These are phyloP conservation scores for Babjeviella inositovora DNA, from an alignment of 805 yeast genomes.

Conservation along the genomic window DNA sequence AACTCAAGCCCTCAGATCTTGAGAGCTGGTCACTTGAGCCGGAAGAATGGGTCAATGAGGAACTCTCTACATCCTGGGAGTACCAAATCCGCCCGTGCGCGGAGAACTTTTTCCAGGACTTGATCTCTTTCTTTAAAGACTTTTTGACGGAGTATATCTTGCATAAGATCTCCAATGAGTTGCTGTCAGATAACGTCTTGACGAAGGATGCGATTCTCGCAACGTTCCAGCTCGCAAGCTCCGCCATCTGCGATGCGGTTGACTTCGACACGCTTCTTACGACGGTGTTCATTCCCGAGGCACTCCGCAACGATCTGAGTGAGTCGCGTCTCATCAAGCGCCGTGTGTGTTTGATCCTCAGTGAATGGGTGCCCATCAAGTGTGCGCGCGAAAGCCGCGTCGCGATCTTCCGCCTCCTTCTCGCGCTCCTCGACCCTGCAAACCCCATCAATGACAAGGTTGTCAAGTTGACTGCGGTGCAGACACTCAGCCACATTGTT, in stretches of 20 bases:
- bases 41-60: slow-evolving; percentile 86
- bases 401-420: slow-evolving; percentile 40
- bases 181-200: slow-evolving; percentile 32
- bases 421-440: slow-evolving; percentile 25
- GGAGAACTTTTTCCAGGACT: slow-evolving; percentile 66
- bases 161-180: slow-evolving; percentile 33
- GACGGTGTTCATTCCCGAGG: slow-evolving; percentile 56
- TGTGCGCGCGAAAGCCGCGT: slow-evolving; percentile 42
- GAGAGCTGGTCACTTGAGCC: slow-evolving; percentile 79
- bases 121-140: slow-evolving; percentile 47
- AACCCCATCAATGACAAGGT: slow-evolving; percentile 52
- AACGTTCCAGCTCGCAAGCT: slow-evolving; percentile 68
- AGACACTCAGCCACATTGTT: slow-evolving; percentile 49
- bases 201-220: slow-evolving; percentile 68
- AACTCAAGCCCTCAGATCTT: slow-evolving; percentile 58
- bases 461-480: slow-evolving; percentile 63
- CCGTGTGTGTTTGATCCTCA: slow-evolving; percentile 59
- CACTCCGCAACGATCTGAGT: slow-evolving; percentile 22
- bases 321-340: slow-evolving; percentile 54
- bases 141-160: slow-evolving; percentile 36
- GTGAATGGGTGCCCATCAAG: slow-evolving; percentile 67
- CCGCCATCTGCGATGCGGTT: slow-evolving; percentile 45
- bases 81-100: slow-evolving; percentile 78
- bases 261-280: slow-evolving; percentile 52
- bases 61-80: slow-evolving; percentile 63